Base-by-base conservation (phyloP, 148 eudicot species). In the Cornus florida region DNA sequence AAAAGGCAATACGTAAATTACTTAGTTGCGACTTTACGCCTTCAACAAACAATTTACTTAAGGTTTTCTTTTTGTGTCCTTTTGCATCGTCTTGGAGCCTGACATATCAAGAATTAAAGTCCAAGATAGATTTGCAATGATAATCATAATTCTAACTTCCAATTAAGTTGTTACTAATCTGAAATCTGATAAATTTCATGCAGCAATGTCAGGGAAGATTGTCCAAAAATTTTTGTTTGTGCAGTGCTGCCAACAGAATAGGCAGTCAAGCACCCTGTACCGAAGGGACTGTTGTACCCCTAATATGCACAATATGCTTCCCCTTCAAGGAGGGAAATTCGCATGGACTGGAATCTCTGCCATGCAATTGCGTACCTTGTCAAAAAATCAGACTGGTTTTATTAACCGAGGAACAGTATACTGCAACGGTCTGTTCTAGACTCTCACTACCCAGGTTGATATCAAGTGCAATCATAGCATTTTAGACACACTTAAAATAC, bases 401-500 rank as follows among this genome's bases (percentile, higher is more conserved):
- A 77, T 87, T 87, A 87, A 86, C 79, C 93, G 83, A 80, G 76
- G 89, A 88, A 78, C 82, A 88, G 77, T 95, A 83, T 88, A 86
- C 86, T 95, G 97, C 94, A 89, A 93, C 76, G 98, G 98, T 95
- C 93, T 86, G 98, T 90, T 87, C 94, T 90, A 90, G 93, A 85
- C 86, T 95, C 89, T 89, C 69, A 84, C 59, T 84, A 70, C 82
- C 79, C 82, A 81, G 81, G 88, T 86, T 75, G 83, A 75, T 80
- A 77, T 83, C 59, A 79, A 82, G 69, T 83, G 75, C 70, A 77
- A 74, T 77, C 74, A 28, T 78, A 75, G 83, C 60, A 71, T 62
- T 84, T 76, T 50, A 82, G 83, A 32, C 65, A 74, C 43, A 67
- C 76, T 67, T 77, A 22, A 22, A 59, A 53, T 39, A 33, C 71